Evolutionary conservation across 2,329 filamentous ascomycete genomes (phyloP).

Genomic region (Chaetomiaceae sp.): DNA sequence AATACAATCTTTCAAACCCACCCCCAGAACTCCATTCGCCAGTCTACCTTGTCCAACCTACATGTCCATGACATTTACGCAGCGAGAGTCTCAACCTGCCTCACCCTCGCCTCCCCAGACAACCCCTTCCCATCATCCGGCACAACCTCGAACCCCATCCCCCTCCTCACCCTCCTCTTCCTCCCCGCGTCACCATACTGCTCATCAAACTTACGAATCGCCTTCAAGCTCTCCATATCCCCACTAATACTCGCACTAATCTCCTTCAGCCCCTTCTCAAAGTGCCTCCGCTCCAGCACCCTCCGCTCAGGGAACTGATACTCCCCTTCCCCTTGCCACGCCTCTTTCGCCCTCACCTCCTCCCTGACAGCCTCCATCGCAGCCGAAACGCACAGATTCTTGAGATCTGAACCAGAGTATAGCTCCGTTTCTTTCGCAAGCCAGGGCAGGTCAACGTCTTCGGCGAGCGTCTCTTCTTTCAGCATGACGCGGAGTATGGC

Average conservation of each 20-base stretch:
- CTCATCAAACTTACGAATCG: constrained; percentile 93
- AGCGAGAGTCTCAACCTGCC: constrained; percentile 17
- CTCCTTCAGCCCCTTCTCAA: constrained; percentile 79
- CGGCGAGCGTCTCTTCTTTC: constrained; percentile 59
- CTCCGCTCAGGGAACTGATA: constrained; percentile 66
- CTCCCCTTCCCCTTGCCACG: constrained; percentile 28
- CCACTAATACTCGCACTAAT: constrained; percentile 91
- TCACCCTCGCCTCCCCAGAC: constrained; percentile 39
- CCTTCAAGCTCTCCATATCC: constrained; percentile 81
- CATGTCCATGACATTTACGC: not conserved
- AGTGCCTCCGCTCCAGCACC: constrained; percentile 64
- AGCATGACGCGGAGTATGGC: constrained; percentile 68
- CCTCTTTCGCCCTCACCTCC: constrained; percentile 48
- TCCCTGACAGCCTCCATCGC: constrained; percentile 76
- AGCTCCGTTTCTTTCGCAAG: constrained; percentile 66
- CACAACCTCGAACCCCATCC: constrained; percentile 56
- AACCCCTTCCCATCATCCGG: constrained; percentile 35
- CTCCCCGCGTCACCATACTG: constrained; percentile 81
- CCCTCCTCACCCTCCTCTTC: constrained; percentile 49
- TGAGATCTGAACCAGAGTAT: constrained; percentile 79
- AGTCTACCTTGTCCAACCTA: not conserved
- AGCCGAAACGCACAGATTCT: constrained; percentile 75
- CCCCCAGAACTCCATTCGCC: too few species aligned
- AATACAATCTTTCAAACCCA: not conserved
- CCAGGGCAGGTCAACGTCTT: constrained; percentile 55